These are phyloP conservation scores for Musa itinerans DNA, from an alignment of 176 grass and related monocot genomes.

Conservation along the genomic window DNA sequence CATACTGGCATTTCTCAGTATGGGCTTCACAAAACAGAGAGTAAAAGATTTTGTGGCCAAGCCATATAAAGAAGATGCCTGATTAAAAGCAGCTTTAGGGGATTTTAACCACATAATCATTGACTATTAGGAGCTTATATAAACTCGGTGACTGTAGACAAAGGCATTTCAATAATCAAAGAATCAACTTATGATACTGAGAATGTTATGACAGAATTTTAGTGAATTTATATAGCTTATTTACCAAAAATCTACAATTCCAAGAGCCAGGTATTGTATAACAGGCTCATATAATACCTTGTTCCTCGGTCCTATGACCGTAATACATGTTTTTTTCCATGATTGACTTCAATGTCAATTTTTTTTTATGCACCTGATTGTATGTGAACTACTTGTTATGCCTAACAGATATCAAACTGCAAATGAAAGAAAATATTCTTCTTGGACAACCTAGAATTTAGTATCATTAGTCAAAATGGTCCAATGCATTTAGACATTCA, in stretches of 20 bases:
- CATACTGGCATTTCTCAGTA: no score
- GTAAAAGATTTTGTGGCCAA: no score
- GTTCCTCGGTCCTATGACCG: neutral
- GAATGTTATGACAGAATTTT: no score
- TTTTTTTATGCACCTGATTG: neutral
- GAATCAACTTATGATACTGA: no score
- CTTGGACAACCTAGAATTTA: neutral
- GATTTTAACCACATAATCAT: no score
- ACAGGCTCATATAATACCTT: neutral
- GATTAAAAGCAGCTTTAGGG: no score
- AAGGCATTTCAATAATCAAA: no score
- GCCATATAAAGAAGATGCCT: no score
- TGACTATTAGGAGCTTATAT: no score
- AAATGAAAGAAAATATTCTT: neutral
- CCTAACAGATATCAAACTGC: neutral
- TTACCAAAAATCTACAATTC: neutral
- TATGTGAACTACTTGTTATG: neutral
- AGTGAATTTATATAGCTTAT: neutral
- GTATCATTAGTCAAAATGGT: neutral
- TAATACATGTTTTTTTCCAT: neutral
- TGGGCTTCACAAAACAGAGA: no score
- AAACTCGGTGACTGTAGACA: no score
- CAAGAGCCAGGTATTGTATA: neutral
- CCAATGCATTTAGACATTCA: neutral
- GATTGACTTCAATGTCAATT: neutral